Percentiles rank a stretch among this genome's conserved stretches.
These are phyloP conservation scores for Plenodomus tracheiphilus DNA, from an alignment of 2,329 filamentous ascomycete species.

Conservation along the genomic window DNA sequence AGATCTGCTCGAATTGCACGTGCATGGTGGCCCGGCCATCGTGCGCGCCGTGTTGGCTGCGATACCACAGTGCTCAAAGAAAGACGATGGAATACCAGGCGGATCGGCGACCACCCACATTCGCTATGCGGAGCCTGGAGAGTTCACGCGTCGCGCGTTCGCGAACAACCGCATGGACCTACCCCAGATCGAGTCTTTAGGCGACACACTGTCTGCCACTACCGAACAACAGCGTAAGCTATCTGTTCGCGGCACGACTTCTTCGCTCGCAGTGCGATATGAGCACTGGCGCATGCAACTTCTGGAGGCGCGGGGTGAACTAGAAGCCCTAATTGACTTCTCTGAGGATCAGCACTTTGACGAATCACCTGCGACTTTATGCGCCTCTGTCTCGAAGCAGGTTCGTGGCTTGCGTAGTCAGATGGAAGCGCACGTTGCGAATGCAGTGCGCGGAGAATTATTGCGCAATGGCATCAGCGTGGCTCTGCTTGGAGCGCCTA, in stretches of 20 bases:
- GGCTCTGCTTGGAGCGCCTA: slow-evolving; percentile 86
- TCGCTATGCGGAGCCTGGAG: slow-evolving; percentile 90
- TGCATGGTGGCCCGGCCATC: slow-evolving; percentile 90
- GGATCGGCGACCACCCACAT: slow-evolving; percentile 48
- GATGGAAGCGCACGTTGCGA: slow-evolving; percentile 71
- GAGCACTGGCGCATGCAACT: slow-evolving; percentile 79
- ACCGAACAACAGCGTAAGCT: slow-evolving; percentile 92
- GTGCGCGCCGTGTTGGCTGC: slow-evolving; percentile 83
- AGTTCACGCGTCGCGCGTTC: slow-evolving; percentile 93
- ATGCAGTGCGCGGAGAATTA: slow-evolving; percentile 80
- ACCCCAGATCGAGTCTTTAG: slow-evolving; percentile 73
- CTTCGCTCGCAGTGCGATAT: slow-evolving; percentile 72
- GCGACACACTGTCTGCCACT: slow-evolving; percentile 64
- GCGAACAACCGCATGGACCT: slow-evolving; percentile 83
- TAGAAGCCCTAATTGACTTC: slow-evolving; percentile 96
- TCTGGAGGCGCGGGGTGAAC: slow-evolving; percentile 80
- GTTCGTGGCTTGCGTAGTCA: slow-evolving; percentile 63
- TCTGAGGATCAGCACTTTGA: slow-evolving; percentile 97
- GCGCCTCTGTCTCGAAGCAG: slow-evolving; percentile 69
- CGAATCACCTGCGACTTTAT: slow-evolving; percentile 74
- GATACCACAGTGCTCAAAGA: slow-evolving; percentile 60
- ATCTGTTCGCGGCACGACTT: slow-evolving; percentile 77
- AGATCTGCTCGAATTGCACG: slow-evolving; percentile 86
- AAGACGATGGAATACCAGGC: slow-evolving; percentile 3
- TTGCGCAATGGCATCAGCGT: slow-evolving; percentile 83